Conservation (phyloP, 148 eudicot species). For the Chenopodium berlandieri region DNA sequence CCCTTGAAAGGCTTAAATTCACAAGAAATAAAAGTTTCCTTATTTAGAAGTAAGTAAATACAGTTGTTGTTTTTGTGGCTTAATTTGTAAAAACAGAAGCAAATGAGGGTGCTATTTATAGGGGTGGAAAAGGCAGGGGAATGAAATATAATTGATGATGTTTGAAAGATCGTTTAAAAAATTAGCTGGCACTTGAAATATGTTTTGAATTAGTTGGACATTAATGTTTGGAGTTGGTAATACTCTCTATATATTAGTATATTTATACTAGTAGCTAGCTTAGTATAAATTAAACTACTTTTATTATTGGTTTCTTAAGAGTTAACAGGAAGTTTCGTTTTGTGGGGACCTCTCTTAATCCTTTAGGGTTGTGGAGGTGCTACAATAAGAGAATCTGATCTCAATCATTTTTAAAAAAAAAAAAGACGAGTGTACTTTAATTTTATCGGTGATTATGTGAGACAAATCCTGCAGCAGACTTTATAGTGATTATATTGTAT, state of each 20-base stretch:
- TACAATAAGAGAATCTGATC: neutral
- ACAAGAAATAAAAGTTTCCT: too few relatives aligned
- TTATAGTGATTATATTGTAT: too few relatives aligned
- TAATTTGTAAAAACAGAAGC: neutral
- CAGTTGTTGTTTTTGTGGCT: too few relatives aligned
- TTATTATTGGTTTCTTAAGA: neutral
- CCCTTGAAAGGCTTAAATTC: neutral
- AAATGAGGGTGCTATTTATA: conserved; percentile 9
- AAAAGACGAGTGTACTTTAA: too few relatives aligned
- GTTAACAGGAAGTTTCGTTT: conserved; percentile 5
- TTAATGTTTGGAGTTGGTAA: conserved; percentile 17
- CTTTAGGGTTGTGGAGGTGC: neutral
- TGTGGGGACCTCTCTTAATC: conserved; percentile 8
- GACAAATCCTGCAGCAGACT: too few relatives aligned
- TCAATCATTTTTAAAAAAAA: too few relatives aligned
- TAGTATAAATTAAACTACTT: neutral
- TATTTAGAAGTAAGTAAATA: too few relatives aligned
- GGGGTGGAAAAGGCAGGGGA: neutral
- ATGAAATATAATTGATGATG: conserved; percentile 5
- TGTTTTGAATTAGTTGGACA: conserved; percentile 15
- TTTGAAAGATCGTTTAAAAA: conserved; percentile 15
- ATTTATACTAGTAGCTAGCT: conserved; percentile 1
- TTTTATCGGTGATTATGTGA: too few relatives aligned
- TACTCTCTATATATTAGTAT: neutral
- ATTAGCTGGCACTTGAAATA: conserved; percentile 20